Percentiles rank a stretch among this genome's conserved stretches.
Evolutionary conservation across 2,329 filamentous ascomycete genomes (phyloP).

Genomic region (Epichloe glyceriae): DNA sequence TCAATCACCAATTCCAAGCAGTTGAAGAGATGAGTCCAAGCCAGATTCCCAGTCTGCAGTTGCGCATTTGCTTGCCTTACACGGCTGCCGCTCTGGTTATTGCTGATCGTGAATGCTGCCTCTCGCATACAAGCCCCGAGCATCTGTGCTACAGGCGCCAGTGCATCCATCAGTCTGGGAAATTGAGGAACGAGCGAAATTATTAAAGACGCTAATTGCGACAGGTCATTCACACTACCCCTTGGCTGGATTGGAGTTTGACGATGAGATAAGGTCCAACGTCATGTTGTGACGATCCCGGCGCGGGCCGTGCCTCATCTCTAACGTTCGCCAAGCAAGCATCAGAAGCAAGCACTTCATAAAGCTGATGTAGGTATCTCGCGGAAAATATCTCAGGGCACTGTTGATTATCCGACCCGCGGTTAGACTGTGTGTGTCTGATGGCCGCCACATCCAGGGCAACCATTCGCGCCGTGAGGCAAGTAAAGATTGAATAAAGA

Average conservation of each 20-base stretch:
- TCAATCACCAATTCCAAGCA: constrained; percentile 36
- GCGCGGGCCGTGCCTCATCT: constrained; percentile 7
- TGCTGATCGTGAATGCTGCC: constrained; percentile 11
- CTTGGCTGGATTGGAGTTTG: constrained; percentile 27
- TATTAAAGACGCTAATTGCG: constrained; percentile 28
- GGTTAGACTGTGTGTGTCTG: constrained; percentile 8
- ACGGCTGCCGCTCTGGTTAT: constrained; percentile 9
- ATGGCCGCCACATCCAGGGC: constrained; percentile 28
- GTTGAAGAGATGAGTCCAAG: constrained; percentile 30
- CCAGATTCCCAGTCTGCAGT: constrained; percentile 26
- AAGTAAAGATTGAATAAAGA: constrained; percentile 31
- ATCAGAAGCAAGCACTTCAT: constrained; percentile 13
- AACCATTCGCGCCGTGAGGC: constrained; percentile 38
- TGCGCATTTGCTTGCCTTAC: constrained; percentile 16
- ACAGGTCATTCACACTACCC: constrained; percentile 31
- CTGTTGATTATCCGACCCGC: constrained; percentile 4
- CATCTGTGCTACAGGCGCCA: constrained; percentile 25
- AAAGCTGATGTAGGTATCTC: constrained; percentile 33
- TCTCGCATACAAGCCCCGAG: constrained; percentile 21
- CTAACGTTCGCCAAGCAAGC: constrained; percentile 7
- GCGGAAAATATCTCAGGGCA: constrained; percentile 15
- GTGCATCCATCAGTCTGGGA: constrained; percentile 33
- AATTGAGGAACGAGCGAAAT: constrained; percentile 28
- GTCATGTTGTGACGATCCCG: constrained; percentile 9
- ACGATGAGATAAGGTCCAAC: constrained; percentile 25